These are phyloP conservation scores for Scytalidium sp. DNA, from an alignment of 2,329 filamentous ascomycete species.

Conservation along the genomic window DNA sequence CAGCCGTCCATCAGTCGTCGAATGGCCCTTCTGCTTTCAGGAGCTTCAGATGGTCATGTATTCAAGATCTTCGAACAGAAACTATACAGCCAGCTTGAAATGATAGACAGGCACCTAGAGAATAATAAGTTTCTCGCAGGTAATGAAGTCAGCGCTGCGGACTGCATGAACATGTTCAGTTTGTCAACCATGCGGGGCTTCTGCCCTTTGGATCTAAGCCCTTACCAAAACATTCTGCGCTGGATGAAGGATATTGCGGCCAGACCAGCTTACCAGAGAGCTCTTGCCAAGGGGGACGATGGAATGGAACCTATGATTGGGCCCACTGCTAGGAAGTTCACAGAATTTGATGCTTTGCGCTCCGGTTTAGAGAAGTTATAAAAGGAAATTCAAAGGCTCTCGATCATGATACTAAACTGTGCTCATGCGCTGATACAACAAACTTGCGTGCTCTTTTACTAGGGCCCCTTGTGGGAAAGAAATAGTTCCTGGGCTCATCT, in stretches of 20 bases:
- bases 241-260: conserved; percentile 42
- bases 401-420: too few relatives aligned
- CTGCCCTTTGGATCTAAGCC: conserved; percentile 36
- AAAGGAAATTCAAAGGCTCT: too few relatives aligned
- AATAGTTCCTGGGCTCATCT: too few relatives aligned
- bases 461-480: too few relatives aligned
- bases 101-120: conserved; percentile 46
- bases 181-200: conserved; percentile 62
- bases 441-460: too few relatives aligned
- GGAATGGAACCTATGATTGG: conserved; percentile 32
- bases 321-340: too few relatives aligned
- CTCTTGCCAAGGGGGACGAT: conserved; percentile 48
- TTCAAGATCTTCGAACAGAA: conserved; percentile 31
- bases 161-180: conserved; percentile 60
- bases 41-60: conserved; percentile 21
- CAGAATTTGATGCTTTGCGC: conserved; percentile 2
- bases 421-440: too few relatives aligned
- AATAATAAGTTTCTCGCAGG: conserved; percentile 55
- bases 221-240: conserved; percentile 39
- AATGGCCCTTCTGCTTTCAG: conserved; percentile 26
- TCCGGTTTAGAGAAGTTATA: too few relatives aligned
- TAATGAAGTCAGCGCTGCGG: conserved; percentile 59
- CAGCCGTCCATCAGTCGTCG: too few relatives aligned
- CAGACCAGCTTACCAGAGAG: conserved; percentile 43
- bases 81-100: too few relatives aligned